phyloP scores from a whole-genome alignment of 164 flowering plant genomes.

The Stephania yunnanensis region DNA sequence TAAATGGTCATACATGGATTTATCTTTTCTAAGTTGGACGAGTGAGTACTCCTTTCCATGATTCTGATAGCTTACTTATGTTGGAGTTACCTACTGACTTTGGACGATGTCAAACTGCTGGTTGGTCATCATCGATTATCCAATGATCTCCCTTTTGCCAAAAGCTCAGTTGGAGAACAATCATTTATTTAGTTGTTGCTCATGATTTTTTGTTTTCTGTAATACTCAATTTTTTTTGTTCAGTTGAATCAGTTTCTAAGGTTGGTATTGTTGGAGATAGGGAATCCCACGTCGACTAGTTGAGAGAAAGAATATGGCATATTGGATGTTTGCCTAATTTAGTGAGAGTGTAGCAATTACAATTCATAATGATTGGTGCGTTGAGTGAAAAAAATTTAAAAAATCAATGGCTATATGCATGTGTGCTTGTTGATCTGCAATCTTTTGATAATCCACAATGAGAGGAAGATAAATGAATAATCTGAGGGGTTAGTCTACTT shows the following conservation, averaged over 20 bases:
- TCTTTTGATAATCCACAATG: constrained; percentile 17
- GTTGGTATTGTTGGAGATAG: too few species aligned
- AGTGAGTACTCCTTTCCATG: background rate
- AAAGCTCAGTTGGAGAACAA: background rate
- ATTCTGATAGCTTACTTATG: background rate
- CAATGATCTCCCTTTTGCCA: background rate
- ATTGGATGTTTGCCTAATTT: background rate
- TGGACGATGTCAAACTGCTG: background rate
- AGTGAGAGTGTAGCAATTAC: background rate
- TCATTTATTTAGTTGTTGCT: background rate
- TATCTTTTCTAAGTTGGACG: background rate
- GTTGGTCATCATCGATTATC: background rate
- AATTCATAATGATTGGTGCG: background rate
- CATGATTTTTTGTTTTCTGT: background rate
- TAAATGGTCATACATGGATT: background rate
- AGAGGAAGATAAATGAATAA: constrained; percentile 95
- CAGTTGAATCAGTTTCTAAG: background rate
- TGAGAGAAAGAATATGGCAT: background rate
- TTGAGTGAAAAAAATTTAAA: too few species aligned
- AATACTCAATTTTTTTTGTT: background rate
- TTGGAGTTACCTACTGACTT: background rate
- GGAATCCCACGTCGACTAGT: too few species aligned
- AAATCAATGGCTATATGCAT: too few species aligned
- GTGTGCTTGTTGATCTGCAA: background rate
- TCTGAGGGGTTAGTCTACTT: constrained; percentile 30